Evolutionary conservation across 2,329 filamentous ascomycete species (phyloP).

Genomic region (Domatiomyces catenatus): DNA sequence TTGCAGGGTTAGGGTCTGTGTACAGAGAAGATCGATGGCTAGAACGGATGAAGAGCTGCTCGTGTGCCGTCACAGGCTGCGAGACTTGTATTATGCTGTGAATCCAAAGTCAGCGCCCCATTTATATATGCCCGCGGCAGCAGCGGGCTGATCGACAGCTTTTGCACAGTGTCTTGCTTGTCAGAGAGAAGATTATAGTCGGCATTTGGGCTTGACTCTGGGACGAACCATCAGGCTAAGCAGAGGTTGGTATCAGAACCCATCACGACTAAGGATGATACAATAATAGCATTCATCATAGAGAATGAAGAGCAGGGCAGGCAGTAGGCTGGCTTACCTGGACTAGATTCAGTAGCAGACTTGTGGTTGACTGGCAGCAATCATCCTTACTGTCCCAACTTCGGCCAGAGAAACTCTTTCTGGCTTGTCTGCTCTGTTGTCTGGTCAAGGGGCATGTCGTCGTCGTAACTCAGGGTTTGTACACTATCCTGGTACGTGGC

Average conservation of each 20-base stretch:
- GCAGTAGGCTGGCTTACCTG: constrained; percentile 6
- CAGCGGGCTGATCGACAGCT: not conserved
- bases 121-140: no score
- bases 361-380: not conserved
- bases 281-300: constrained; percentile 64
- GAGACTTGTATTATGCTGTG: not conserved
- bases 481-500: not conserved
- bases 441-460: constrained; percentile 4
- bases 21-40: no score
- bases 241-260: constrained; percentile 12
- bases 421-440: constrained; percentile 1
- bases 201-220: constrained; percentile 23
- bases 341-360: not conserved
- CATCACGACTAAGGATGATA: constrained; percentile 92
- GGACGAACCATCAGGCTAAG: constrained; percentile 19
- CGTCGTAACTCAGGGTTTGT: constrained; percentile 11
- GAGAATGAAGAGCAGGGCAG: constrained; percentile 22
- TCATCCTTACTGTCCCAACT: constrained; percentile 1
- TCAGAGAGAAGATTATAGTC: constrained; percentile 35
- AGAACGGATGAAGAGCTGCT: no score
- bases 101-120: not conserved
- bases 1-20: no score
- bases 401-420: constrained; percentile 15
- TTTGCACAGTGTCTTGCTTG: not conserved
- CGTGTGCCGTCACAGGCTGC: not conserved